Evolutionary conservation across 2,329 filamentous ascomycete genomes (phyloP), one percentile per base, ranked within the genome.

Genomic region (Ceratocystis albifundus): DNA sequence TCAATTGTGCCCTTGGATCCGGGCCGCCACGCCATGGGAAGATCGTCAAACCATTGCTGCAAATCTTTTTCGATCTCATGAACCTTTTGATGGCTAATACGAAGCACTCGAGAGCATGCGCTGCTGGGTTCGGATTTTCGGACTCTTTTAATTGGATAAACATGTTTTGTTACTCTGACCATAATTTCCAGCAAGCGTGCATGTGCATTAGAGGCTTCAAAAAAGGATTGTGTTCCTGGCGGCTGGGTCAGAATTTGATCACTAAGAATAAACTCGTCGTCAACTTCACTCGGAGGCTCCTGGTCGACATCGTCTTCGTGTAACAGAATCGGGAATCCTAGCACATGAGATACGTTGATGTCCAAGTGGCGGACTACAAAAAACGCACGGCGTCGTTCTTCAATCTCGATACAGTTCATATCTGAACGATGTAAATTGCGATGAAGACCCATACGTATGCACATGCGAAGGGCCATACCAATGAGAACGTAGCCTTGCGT

Each of bases 401-500:
- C 84, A 64, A 82, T 78, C 71, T 88, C 85, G 66, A 88, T 82
- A 1, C 83, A 79, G 62, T 82, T 80, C 65, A 88, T 80, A 66
- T 81, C 80, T 66, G 83, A 80, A 61, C 87, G 84, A 12, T 85
- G 79, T 4, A 93, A 76, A 68, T 88, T 84, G 64, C 89, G 86
- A 73, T 94, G 89, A 30, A 93, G 78, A 6, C 89, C 89, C 76
- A 93, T 86, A 32, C 88, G 84, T 44, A 93, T 76, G n/a, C 88
- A 85, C 5, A 88, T 87, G 63, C 88, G 83, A 62, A 92, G 77
- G 1, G 88, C 89, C 71, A 93, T 88, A 5, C 89, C 89, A 61
- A 93, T 82, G 70, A 90, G 91, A 0, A 88, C 84, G 74, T 93
- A 93, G 73, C 89, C 93, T 8, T 85, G 88, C 72, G 86, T 89